Conservation (phyloP, 169 alveolate genomes). For the Amoebophrya sp. region DNA sequence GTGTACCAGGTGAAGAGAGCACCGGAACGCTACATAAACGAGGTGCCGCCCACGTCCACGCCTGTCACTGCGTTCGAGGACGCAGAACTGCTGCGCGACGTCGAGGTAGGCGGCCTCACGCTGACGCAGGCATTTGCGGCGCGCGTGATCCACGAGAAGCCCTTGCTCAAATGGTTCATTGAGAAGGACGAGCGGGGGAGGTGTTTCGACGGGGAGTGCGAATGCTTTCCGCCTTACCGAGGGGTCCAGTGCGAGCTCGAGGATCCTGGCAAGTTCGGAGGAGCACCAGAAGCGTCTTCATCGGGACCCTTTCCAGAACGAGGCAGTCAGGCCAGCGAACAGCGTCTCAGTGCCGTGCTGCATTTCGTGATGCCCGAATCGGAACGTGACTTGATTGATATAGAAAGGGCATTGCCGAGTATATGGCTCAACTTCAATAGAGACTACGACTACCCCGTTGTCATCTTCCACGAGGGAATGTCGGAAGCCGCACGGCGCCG, state of each 20-base stretch:
- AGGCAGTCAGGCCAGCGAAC: too few species aligned
- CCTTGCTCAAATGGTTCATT: slow-evolving; percentile 6
- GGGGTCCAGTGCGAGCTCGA: slow-evolving; percentile 18
- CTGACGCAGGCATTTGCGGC: background rate
- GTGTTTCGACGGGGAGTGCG: slow-evolving; percentile 5
- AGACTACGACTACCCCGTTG: slow-evolving; percentile 18
- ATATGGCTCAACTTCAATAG: background rate
- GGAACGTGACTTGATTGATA: background rate
- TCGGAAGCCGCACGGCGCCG: background rate
- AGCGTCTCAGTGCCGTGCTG: background rate
- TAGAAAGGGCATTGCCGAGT: background rate
- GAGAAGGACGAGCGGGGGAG: slow-evolving; percentile 23
- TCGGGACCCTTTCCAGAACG: too few species aligned
- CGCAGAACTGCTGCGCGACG: background rate
- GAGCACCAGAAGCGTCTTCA: background rate
- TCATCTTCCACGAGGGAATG: slow-evolving; percentile 34
- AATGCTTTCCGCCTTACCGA: slow-evolving; percentile 30
- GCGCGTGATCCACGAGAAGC: slow-evolving; percentile 14
- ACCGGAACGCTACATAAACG: background rate
- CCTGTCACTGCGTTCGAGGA: background rate
- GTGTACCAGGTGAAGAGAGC: background rate
- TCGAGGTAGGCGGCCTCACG: background rate
- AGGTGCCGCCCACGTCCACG: background rate
- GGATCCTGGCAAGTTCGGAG: background rate
- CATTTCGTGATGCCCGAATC: slow-evolving; percentile 19